Conservation (phyloP, 192 early-diverging fungal species). For the Coemansia sp. region DNA sequence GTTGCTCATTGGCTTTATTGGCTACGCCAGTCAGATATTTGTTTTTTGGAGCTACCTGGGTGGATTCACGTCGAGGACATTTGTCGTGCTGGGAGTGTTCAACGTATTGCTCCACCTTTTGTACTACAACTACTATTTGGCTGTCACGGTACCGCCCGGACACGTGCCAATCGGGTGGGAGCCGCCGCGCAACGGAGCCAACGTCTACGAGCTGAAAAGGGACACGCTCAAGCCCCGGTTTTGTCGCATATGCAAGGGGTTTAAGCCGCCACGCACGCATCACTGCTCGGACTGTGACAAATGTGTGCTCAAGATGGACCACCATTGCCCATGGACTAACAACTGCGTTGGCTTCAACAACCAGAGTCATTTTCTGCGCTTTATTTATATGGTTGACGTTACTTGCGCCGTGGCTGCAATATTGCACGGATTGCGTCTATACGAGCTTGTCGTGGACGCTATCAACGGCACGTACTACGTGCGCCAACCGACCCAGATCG, state of each 20-base stretch:
- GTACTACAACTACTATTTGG: slow-evolving; percentile 87
- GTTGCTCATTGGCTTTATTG: slow-evolving; percentile 61
- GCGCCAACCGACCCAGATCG: slow-evolving; percentile 59
- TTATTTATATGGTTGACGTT: slow-evolving; percentile 58
- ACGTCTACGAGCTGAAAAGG: slow-evolving; percentile 67
- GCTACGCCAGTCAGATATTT: slow-evolving; percentile 62
- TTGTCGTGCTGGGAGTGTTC: slow-evolving; percentile 67
- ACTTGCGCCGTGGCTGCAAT: slow-evolving; percentile 76
- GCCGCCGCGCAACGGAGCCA: slow-evolving; percentile 41
- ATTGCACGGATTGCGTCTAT: slow-evolving; percentile 78
- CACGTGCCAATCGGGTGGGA: slow-evolving; percentile 60
- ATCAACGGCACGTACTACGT: slow-evolving; percentile 58
- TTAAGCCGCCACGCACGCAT: slow-evolving; percentile 79
- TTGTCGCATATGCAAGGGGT: slow-evolving; percentile 62
- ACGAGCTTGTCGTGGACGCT: slow-evolving; percentile 51
- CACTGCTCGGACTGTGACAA: slow-evolving; percentile 74
- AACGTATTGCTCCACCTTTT: slow-evolving; percentile 75
- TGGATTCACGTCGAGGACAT: slow-evolving; percentile 36
- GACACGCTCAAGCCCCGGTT: slow-evolving; percentile 67
- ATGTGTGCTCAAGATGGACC: slow-evolving; percentile 85
- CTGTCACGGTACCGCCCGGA: slow-evolving; percentile 79
- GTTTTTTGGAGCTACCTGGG: slow-evolving; percentile 61
- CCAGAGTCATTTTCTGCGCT: slow-evolving; percentile 75
- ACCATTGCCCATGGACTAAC: slow-evolving; percentile 90
- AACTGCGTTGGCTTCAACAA: slow-evolving; percentile 79